A percentile compares a stretch with the other conserved stretches of the same genome.
phyloP scores from a whole-genome alignment of 768 basidiomycete species.

The Cystobasidium onofrii region DNA sequence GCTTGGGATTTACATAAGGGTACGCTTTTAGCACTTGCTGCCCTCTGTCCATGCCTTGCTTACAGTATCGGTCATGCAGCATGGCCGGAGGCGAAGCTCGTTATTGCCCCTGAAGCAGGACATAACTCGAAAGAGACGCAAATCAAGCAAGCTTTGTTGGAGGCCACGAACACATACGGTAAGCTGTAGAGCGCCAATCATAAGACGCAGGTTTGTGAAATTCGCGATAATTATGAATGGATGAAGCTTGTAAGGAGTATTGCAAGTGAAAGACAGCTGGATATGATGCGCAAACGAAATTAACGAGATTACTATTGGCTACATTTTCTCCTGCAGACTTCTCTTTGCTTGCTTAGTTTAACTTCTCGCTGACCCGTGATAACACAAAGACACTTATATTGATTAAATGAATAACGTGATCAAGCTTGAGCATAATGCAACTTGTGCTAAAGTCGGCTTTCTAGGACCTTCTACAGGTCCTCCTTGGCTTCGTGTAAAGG shows the following conservation, averaged over 20 bases:
- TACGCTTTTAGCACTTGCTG: constrained; percentile 28
- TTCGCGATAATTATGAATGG: not conserved
- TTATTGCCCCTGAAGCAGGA: constrained; percentile 67
- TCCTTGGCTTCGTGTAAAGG: too few relatives aligned
- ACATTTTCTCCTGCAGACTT: not conserved
- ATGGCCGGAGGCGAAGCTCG: constrained; percentile 65
- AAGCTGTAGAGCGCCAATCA: not conserved
- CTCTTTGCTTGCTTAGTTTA: not conserved
- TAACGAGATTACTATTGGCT: not conserved
- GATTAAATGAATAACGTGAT: not conserved
- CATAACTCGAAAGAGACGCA: constrained; percentile 72
- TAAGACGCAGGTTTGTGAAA: not conserved
- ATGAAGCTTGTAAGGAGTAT: not conserved
- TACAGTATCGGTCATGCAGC: too few relatives aligned
- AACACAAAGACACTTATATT: not conserved
- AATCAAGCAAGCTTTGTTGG: constrained; percentile 60
- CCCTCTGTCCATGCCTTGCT: too few relatives aligned
- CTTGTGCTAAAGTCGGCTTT: too few relatives aligned
- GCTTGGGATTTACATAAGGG: constrained; percentile 40
- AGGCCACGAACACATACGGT: constrained; percentile 43
- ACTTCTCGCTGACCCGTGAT: not conserved
- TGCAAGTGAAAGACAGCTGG: not conserved
- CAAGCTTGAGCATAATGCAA: not conserved
- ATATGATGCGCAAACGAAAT: not conserved
- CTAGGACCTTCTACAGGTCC: too few relatives aligned